These are phyloP conservation scores for Thymus quinquecostatus DNA, from an alignment of 257 asterid species.

Conservation along the genomic window DNA sequence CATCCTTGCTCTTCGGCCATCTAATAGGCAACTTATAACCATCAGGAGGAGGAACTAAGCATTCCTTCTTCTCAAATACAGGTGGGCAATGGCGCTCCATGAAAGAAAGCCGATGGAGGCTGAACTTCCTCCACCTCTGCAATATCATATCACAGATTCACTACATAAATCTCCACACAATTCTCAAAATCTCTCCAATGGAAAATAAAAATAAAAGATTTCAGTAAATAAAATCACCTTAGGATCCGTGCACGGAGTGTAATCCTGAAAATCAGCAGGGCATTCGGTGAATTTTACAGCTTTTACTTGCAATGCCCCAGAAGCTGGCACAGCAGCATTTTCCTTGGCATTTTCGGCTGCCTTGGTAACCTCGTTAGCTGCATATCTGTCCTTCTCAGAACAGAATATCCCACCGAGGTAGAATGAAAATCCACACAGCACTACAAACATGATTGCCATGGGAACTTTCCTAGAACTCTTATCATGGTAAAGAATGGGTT, in stretches of 20 bases:
- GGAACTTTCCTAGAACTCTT: conserved; percentile 63
- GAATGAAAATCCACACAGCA: conserved; percentile 92
- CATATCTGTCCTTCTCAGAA: conserved; percentile 57
- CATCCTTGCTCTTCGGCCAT: conserved; percentile 86
- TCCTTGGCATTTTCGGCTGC: conserved; percentile 40
- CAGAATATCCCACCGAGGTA: conserved; percentile 93
- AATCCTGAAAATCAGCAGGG: conserved; percentile 76
- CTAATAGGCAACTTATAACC: conserved; percentile 74
- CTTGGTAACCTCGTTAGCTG: conserved; percentile 33
- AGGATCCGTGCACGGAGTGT: conserved; percentile 99
- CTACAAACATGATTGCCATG: conserved; percentile 63
- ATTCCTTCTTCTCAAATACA: conserved; percentile 67
- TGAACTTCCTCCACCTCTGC: conserved; percentile 79
- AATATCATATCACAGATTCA: conserved; percentile 6
- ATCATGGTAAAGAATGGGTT: conserved; percentile 55
- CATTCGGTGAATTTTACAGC: conserved; percentile 71
- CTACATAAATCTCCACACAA: conserved; percentile 22
- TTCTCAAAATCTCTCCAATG: background rate
- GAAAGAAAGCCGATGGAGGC: conserved; percentile 61
- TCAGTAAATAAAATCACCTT: conserved; percentile 45
- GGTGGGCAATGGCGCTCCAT: conserved; percentile 95
- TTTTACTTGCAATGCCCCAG: conserved; percentile 58
- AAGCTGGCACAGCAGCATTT: conserved; percentile 39
- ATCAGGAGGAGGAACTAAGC: conserved; percentile 82
- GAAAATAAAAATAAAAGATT: background rate